A percentile compares a stretch with the other conserved stretches of the same genome.
These are phyloP conservation scores for Amoebophrya sp. DNA, from an alignment of 169 alveolate genomes.

Conservation along the genomic window DNA sequence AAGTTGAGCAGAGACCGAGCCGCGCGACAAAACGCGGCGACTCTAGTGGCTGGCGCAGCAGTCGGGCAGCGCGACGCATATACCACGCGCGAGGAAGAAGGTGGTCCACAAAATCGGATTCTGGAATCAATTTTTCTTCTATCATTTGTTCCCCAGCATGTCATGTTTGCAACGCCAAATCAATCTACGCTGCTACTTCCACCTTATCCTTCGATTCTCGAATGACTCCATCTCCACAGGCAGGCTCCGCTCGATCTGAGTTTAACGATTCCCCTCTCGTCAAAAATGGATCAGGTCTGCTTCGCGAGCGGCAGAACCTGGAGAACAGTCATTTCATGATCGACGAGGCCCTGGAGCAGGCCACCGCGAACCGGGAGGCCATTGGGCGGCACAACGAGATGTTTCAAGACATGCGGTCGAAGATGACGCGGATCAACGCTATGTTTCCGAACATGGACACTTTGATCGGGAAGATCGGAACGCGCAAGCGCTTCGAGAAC, in stretches of 20 bases:
- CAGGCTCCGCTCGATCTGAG: no score
- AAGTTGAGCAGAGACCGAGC: not conserved
- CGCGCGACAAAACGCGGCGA: not conserved
- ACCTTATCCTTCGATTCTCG: no score
- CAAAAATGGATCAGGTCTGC: not conserved
- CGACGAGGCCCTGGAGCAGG: not conserved
- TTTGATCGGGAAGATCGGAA: not conserved
- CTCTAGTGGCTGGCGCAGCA: not conserved
- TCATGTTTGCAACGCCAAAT: not conserved
- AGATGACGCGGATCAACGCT: not conserved
- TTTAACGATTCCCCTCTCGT: not conserved
- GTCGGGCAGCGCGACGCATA: not conserved
- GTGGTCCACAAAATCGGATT: no score
- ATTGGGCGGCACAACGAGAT: not conserved
- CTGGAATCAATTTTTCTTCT: no score
- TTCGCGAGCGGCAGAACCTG: not conserved
- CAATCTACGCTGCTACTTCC: no score
- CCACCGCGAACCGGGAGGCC: not conserved
- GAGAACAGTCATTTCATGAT: not conserved
- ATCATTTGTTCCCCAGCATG: not conserved
- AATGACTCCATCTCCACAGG: no score
- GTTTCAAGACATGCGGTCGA: not conserved
- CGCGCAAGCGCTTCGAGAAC: not conserved
- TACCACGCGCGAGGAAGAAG: not conserved
- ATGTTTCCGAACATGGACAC: not conserved